Percentiles rank a stretch among this genome's conserved stretches.
Evolutionary conservation across 306 rosid genomes (phyloP).

Genomic region (Dryas drummondii): DNA sequence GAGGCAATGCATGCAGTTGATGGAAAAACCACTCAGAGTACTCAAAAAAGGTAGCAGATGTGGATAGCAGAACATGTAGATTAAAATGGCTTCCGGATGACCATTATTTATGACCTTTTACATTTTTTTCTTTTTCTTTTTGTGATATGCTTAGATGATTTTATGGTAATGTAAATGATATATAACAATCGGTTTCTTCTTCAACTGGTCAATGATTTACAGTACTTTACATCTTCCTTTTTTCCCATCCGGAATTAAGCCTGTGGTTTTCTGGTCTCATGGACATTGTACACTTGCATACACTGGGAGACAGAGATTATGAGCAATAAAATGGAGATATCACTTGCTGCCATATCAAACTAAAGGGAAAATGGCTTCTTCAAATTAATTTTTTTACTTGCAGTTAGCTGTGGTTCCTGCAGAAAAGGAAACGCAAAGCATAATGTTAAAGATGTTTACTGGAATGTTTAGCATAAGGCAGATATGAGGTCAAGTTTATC

Average conservation of each 20-base stretch:
- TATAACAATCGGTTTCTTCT: background rate
- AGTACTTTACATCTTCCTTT: too few species aligned
- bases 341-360: too few species aligned
- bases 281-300: background rate
- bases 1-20: conserved; percentile 25
- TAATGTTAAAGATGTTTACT: too few species aligned
- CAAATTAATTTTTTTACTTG: too few species aligned
- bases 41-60: background rate
- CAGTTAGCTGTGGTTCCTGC: too few species aligned
- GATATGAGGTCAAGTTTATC: too few species aligned
- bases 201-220: too few species aligned
- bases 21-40: background rate
- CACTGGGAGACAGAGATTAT: background rate
- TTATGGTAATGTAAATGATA: background rate
- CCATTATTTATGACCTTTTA: background rate
- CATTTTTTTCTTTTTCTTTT: background rate
- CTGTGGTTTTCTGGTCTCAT: background rate
- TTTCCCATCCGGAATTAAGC: background rate
- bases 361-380: too few species aligned
- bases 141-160: background rate
- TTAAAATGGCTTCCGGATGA: conserved; percentile 2
- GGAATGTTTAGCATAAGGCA: too few species aligned
- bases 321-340: too few species aligned
- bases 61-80: background rate
- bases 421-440: too few species aligned